Base-by-base conservation (phyloP, 2,329 filamentous ascomycete genomes). In the Verticillium longisporum region DNA sequence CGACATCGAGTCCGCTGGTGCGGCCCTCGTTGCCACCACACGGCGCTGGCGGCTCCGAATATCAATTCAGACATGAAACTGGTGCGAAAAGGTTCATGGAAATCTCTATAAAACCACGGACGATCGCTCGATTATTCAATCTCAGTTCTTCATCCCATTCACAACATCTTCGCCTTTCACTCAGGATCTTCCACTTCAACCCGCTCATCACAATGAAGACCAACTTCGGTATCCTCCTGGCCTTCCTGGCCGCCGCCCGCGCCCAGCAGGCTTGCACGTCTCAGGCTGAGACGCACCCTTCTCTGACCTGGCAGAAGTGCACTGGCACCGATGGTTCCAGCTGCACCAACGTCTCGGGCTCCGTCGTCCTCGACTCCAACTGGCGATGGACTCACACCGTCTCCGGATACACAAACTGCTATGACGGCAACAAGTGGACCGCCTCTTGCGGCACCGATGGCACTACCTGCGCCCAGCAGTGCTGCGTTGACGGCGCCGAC, bases 341-440 rank as follows among this genome's bases (percentile, higher is more conserved):
- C 45, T 87, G 84, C 75, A 78, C 73, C 33, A 74, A 71, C 59
- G 77, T 82, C 66, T 66, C 69, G 50, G 82, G 79, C 53, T 79
- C 78, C 38, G 76, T 87, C 54, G 81, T 82, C 59, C 72, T 87
- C 66, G 84, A 87, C 64, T 71, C 83, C 67, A 87, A 86, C 75
- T 87, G 83, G 83, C 80, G 84, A 63, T 87, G 84, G 84, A 75
- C 83, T 62, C 83, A 86, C 72, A 70, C 70, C 18, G 70, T 73
- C 58, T 66, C 69, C 5, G 74, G 77, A 59, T 75, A 71, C 64
- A 81, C 76, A 66, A 86, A 86, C 75, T 85, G 83, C 76, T 85
- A 85, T 72, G 78, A 73, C 4, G 82, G 81, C 57, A 84, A 84
- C 71, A 68, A 69, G 56, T 78, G 80, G 71, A 78, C 82, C 64